A percentile compares a stretch with the other conserved stretches of the same genome.
Conservation (phyloP, 192 early-diverging fungal genomes). For the Backusella tuberculispora region DNA sequence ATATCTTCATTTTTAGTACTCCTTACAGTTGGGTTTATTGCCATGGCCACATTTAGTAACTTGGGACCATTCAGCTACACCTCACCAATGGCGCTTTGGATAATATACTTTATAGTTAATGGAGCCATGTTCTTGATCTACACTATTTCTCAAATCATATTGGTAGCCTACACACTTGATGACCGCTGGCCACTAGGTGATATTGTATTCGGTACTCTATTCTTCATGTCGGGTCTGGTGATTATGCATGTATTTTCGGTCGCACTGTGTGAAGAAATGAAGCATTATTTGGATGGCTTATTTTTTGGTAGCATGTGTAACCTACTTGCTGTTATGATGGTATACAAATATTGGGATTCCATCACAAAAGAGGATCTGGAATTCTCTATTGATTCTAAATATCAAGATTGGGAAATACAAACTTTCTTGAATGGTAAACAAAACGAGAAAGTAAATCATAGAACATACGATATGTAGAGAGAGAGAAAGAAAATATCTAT, state of each 20-base stretch:
- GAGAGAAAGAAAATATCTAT: neutral
- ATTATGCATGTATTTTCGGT: conserved; percentile 77
- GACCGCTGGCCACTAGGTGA: conserved; percentile 96
- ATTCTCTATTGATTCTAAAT: conserved; percentile 78
- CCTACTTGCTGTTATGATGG: conserved; percentile 95
- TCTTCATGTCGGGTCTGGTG: conserved; percentile 88
- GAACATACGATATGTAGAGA: neutral
- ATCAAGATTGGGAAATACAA: conserved; percentile 77
- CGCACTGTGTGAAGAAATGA: conserved; percentile 82
- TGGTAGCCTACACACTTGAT: conserved; percentile 92
- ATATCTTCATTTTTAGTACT: conserved; percentile 81
- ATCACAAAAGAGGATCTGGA: conserved; percentile 98
- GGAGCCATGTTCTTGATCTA: conserved; percentile 83
- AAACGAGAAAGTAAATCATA: conserved; percentile 9
- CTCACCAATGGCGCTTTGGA: conserved; percentile 75
- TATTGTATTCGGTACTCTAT: conserved; percentile 83
- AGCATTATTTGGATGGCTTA: conserved; percentile 95
- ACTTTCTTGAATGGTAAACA: conserved; percentile 50
- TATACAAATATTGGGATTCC: conserved; percentile 99
- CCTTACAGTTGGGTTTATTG: conserved; percentile 72
- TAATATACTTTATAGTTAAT: conserved; percentile 87
- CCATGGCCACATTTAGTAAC: conserved; percentile 81
- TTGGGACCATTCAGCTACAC: conserved; percentile 61
- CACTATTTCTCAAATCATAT: conserved; percentile 85
- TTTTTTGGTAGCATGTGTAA: conserved; percentile 95